These are phyloP conservation scores for Metarhizium rileyi DNA, from an alignment of 2,329 filamentous ascomycete species.

Conservation along the genomic window DNA sequence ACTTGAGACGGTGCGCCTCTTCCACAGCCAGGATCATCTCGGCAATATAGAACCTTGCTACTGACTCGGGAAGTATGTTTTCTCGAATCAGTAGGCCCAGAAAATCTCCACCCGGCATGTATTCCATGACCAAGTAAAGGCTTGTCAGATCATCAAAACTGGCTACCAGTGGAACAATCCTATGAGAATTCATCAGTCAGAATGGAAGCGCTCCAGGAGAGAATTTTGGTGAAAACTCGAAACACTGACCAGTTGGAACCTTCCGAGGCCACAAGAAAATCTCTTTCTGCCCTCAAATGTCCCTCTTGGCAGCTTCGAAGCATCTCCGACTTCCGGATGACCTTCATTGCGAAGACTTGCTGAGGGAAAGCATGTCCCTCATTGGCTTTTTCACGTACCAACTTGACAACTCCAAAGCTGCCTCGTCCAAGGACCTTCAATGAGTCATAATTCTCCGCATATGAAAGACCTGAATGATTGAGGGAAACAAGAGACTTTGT, in stretches of 20 bases:
- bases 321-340: constrained; percentile 92
- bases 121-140: constrained; percentile 94
- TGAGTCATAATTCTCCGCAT: constrained; percentile 52
- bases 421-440: constrained; percentile 82
- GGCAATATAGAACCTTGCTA: constrained; percentile 79
- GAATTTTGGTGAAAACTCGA: neutral
- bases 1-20: constrained; percentile 76
- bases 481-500: constrained; percentile 18
- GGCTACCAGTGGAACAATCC: constrained; percentile 77
- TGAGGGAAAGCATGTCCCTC: constrained; percentile 17
- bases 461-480: constrained; percentile 8
- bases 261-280: constrained; percentile 82
- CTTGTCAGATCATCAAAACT: constrained; percentile 82
- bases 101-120: constrained; percentile 95
- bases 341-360: constrained; percentile 89
- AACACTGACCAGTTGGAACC: constrained; percentile 62
- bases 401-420: constrained; percentile 83
- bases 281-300: constrained; percentile 80
- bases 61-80: constrained; percentile 68
- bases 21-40: constrained; percentile 96
- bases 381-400: constrained; percentile 61
- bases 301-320: constrained; percentile 84
- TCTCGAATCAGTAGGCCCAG: constrained; percentile 77
- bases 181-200: constrained; percentile 18
- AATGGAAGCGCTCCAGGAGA: neutral